Evolutionary conservation across 352 stramenopile species (phyloP), one percentile per base, ranked within the genome.

Genomic region (Phytophthora sp.): DNA sequence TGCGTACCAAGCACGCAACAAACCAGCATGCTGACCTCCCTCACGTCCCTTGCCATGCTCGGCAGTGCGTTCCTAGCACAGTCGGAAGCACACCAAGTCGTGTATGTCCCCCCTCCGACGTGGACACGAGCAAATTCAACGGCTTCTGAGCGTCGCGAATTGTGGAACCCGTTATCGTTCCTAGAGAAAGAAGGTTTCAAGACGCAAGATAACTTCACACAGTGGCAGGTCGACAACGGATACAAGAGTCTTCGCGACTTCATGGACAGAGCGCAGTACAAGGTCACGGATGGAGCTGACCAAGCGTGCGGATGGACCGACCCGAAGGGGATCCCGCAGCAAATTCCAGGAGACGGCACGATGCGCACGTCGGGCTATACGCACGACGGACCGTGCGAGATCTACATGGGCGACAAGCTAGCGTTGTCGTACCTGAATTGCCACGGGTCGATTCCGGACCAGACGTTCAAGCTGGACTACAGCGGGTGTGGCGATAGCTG

Each of bases 361-460:
- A 66, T 81, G 55, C 71, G 68, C 18, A 77, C 71, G 12, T 76
- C 72, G 10, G 77, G 77, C 5, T 84, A 84, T 63, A 82, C 52
- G 5, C 69, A 81, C 45, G 72, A 81, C 12, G 72, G 68, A 0
- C 72, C 72, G 12, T 81, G 69, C 30, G 72, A 81, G 49, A 69
- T 81, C 65, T 81, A 68, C 60, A 69, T 81, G 53, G 72, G 71
- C 46, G 62, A 68, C 49, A 76, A 72, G 27, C 55, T 66, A 21
- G 66, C 71, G 10, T 17, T 76, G 8, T 65, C 58, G 34, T 62
- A 69, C 17, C 46, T 60, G n/a, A 76, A 76, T 49, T 79, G 66
- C 34, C 66, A 79, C 58, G 50, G 67, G 32, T 62, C 59, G 27
- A 66, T 79, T 44, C 24, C 71, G 9, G 71, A 73, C 28, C 72